phyloP scores from a whole-genome alignment of 805 yeast species.

The Yarrowia sp. region DNA sequence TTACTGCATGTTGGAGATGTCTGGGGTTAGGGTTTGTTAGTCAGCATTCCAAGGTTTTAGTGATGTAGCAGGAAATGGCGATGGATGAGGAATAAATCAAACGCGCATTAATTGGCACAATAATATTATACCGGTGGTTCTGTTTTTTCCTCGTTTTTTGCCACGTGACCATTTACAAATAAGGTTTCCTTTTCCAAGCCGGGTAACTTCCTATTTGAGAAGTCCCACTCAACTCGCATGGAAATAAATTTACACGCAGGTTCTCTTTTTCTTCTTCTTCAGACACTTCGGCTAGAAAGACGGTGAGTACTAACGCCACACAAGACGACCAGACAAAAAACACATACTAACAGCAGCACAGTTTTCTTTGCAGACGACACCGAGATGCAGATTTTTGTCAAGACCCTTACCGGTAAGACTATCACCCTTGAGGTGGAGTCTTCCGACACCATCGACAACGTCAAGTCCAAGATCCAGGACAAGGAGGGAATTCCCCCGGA shows the following conservation, averaged over 20 bases:
- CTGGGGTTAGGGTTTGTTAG: constrained; percentile 2
- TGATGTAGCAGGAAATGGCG: too few species aligned
- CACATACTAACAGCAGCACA: neutral
- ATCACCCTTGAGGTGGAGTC: constrained; percentile 98
- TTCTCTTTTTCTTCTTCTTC: constrained; percentile 15
- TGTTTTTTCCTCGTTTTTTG: neutral
- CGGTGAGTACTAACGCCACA: constrained; percentile 14
- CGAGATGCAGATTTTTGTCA: constrained; percentile 79
- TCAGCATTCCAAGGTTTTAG: too few species aligned
- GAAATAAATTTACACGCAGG: constrained; percentile 17
- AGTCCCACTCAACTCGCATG: constrained; percentile 25
- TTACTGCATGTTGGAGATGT: constrained; percentile 1
- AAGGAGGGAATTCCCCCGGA: constrained; percentile 98
- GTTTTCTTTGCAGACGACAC: constrained; percentile 41
- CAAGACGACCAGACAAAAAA: neutral
- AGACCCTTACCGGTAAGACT: constrained; percentile 98
- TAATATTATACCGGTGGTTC: too few species aligned
- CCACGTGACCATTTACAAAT: neutral
- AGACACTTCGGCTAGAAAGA: constrained; percentile 27
- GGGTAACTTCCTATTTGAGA: constrained; percentile 25
- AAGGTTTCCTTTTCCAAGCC: neutral
- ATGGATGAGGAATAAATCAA: too few species aligned
- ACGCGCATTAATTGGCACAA: too few species aligned
- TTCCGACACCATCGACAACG: constrained; percentile 95
- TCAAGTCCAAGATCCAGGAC: constrained; percentile 94